Base-by-base conservation (phyloP, 441 rosid species). In the Theobroma grandiflorum region DNA sequence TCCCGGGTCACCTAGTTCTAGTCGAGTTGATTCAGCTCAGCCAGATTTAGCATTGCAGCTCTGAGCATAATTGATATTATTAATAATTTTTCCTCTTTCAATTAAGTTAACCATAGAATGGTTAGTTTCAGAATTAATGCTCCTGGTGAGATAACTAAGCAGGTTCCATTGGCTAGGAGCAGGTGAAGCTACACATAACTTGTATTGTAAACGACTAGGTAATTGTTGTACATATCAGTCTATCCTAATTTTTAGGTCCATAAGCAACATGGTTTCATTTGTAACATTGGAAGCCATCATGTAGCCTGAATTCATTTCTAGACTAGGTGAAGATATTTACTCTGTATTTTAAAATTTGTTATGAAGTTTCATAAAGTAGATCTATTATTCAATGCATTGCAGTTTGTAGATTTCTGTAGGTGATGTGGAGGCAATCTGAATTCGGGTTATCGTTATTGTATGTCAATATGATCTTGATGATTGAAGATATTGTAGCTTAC, bases 1-100 rank as follows among this genome's bases (percentile, higher is more conserved):
- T 45, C 86, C 86, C 20, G 86, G 84, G 26, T 90, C 93, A 2
- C 86, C 88, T 22, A 78, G 79, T 75, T 81, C 87, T 53, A 81
- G 74, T 80, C 79, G 79, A 38, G 82, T 66, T 2, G 90, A 84
- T 80, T 79, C 85, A 35, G 84, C 84, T 73, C 89, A 88, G 64
- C 90, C 91, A 47, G 94, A 91, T 85, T 89, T 89, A 81, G 92
- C 86, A 72, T 84, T 88, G 88, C 92, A 91, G 83, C 91, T 89
- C 45, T 91, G 85, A 90, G 82, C 78, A 61, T 42, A 18, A 80
- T 16, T 20, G 64, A 63, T 59, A 50, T 63, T 8, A 65, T 33
- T 26, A 49, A 50, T 72, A 40, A 31, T 77, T 69, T 75, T 75
- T 50, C 26, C 59, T 31, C 72, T 43, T 43, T 75, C 68, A 75